Conservation (phyloP, 1,284 basidiomycete species). For the Puccinia coronata region DNA sequence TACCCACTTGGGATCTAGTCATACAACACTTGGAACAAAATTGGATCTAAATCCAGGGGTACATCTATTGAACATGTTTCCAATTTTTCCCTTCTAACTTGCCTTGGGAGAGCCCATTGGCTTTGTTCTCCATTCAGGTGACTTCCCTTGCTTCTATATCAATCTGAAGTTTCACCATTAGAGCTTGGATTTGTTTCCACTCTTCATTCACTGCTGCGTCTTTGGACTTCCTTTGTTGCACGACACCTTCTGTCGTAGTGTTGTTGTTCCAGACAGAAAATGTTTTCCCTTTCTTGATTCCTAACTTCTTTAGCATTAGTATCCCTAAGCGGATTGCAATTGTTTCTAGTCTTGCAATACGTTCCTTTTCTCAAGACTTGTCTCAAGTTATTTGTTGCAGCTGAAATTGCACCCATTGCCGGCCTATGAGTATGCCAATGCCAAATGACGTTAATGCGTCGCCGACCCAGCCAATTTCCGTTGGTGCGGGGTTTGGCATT, state of each 20-base stretch:
- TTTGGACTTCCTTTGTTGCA: background rate
- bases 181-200: background rate
- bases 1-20: too few relatives aligned
- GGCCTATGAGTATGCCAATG: background rate
- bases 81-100: background rate
- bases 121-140: background rate
- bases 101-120: background rate
- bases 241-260: background rate
- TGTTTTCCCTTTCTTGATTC: background rate
- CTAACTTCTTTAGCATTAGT: background rate
- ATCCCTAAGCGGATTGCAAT: background rate
- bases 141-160: background rate
- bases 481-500: background rate
- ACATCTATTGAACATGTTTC: background rate
- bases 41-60: background rate
- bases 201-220: background rate
- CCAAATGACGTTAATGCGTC: background rate
- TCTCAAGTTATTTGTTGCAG: too few relatives aligned
- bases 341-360: conserved; percentile 10
- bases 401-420: too few relatives aligned
- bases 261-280: background rate
- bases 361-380: background rate
- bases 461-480: background rate
- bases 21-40: too few relatives aligned
- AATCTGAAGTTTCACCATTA: background rate